Evolutionary conservation across 345 rosid genomes (phyloP), one percentile per base, ranked within the genome.

Genomic region (Luvunga scandens): DNA sequence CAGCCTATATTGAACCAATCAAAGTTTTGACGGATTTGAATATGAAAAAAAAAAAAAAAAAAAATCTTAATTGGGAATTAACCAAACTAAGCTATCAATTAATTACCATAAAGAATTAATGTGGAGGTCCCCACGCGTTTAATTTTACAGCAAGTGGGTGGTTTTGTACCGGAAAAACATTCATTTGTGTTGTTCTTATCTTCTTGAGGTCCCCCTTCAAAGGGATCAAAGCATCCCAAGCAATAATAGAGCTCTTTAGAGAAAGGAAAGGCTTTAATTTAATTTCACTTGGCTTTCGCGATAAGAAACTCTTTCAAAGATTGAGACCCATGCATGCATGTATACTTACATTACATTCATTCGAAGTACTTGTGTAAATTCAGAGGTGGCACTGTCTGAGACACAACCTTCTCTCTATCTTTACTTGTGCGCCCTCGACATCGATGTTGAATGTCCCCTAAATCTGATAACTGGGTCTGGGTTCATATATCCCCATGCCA

Each of bases 171-270:
- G 68, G 39, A 76, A 68, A 48, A 55, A 75, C 78, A 72, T 79
- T 73, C 24, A 72, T 79, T 56, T 27, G 10, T 39, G 45, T 36
- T 61, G 60, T 66, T 45, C 50, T 61, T 61, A 9, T 75, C 80
- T 63, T 64, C 25, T 48, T 56, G 75, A 71, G 79, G 80, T 65
- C 80, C 70, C 82, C 82, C 42, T 7, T 56, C 25, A 62, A 45
- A 66, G 69, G 64, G 72, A 75, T 76, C 50, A 60, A 75, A 67
- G 82, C 75, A 72, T 76, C 63, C 76, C 22, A 39, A 31, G 80
- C 75, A 31, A 10, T 42, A 24, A 25, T 18, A 61, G 68, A 73
- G 16, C 55, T 38, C 68, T 61, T 64, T 62, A 59, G 24, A 50
- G 39, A 48, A 50, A 53, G 12, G n/a, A 53, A 53, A 28, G 22